Base-by-base conservation (phyloP, 192 early-diverging fungal genomes). In the Kappamyces sp. region DNA sequence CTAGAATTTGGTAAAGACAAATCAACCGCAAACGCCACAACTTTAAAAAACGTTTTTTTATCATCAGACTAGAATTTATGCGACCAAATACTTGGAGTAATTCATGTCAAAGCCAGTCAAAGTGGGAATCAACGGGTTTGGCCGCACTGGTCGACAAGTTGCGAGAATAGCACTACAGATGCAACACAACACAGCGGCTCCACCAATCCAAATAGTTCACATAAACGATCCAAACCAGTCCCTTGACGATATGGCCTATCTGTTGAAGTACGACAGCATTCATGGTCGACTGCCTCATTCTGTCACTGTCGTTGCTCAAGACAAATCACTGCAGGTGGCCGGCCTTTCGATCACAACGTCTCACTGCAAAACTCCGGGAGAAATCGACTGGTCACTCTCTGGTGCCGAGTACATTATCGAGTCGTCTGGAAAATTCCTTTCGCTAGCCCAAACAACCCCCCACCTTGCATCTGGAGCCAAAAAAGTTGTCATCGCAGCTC, bases 181-280 rank as follows among this genome's bases (percentile, higher is more conserved):
- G 23, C 23, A 23, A 23, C 23, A 23, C 23, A 23, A 0, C 23
- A 23, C 23, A 23, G 23, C 23, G 23, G 23, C 23, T 23, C 0
- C 23, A 23, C 23, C 23, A 23, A 23, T 23, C 23, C 23, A 23
- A 23, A 23, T 23, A 23, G 23, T 23, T 23, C 67, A 88, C 52
- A 91, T 98, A 51, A 87, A 92, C 13, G 87, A 88, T 13, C 13
- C 58, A 36, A 39, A 10, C n/a, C 6, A 8, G 2, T 38, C 49
- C 47, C 34, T 6, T 13, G 43, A 9, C 9, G 43, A 44, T 44
- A 70, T 80, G 82, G 80, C 84, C 69, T 97, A 95, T 84, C 78
- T 95, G 73, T 78, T 93, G 65, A 91, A 95, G 84, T 98, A 93
- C 74, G 95, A 98, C 86, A 93, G 94, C 40, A 93, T 92, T 62